phyloP scores from a whole-genome alignment of 2,329 filamentous ascomycete genomes.

The Neonectria punicea region DNA sequence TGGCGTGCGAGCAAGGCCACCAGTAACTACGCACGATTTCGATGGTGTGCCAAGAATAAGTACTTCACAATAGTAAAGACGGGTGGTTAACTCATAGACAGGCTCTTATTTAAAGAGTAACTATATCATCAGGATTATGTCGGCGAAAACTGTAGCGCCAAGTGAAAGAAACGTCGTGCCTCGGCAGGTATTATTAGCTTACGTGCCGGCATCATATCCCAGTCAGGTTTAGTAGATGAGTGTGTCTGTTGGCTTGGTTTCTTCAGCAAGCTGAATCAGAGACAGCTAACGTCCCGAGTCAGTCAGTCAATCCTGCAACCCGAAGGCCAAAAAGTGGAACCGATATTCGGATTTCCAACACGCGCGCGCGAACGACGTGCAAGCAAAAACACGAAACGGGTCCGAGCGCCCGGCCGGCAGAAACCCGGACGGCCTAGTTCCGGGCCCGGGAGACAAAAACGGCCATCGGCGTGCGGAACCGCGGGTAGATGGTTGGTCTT shows the following conservation, averaged over 20 bases:
- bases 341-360: constrained; percentile 18
- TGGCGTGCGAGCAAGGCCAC: background rate
- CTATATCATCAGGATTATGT: background rate
- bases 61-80: background rate
- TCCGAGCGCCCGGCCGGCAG: background rate
- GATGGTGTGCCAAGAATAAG: background rate
- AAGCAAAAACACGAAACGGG: background rate
- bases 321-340: background rate
- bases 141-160: background rate
- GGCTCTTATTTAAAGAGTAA: background rate
- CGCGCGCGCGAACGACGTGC: constrained; percentile 18
- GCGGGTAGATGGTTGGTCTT: background rate
- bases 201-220: background rate
- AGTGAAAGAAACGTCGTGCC: background rate
- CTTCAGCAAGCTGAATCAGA: constrained; percentile 20
- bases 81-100: background rate
- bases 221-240: background rate
- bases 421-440: background rate
- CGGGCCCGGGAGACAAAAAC: background rate
- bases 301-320: background rate
- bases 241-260: background rate
- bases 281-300: too few species aligned
- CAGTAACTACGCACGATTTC: background rate
- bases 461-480: background rate
- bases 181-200: background rate